A percentile compares a stretch with the other conserved stretches of the same genome.
Evolutionary conservation across 495 filamentous ascomycete genomes (phyloP).

Genomic region (Penicillium samsonianum): DNA sequence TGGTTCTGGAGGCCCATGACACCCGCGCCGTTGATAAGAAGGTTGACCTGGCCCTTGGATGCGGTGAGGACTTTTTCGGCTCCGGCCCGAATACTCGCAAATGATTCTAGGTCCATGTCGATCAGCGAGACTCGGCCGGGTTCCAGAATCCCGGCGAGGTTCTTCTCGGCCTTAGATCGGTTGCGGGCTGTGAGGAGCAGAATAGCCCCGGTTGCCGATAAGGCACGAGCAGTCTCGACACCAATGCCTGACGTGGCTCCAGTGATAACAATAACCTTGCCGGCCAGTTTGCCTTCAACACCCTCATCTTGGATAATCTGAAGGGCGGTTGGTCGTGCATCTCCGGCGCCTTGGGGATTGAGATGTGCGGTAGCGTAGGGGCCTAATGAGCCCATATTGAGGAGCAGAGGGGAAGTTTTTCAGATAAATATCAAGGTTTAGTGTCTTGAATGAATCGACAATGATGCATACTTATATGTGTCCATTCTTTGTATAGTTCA

Average conservation of each 20-base stretch:
- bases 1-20: slow-evolving; percentile 47
- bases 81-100: slow-evolving; percentile 40
- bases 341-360: slow-evolving; percentile 50
- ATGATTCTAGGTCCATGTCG: slow-evolving; percentile 45
- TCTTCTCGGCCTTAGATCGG: slow-evolving; percentile 35
- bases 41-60: slow-evolving; percentile 40
- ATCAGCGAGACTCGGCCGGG: slow-evolving; percentile 33
- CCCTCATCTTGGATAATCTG: slow-evolving; percentile 55
- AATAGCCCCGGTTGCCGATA: slow-evolving; percentile 51
- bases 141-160: slow-evolving; percentile 35
- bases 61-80: slow-evolving; percentile 38
- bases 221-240: slow-evolving; percentile 51
- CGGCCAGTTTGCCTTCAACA: slow-evolving; percentile 39
- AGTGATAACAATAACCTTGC: slow-evolving; percentile 54
- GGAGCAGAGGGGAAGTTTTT: not conserved
- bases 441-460: not conserved
- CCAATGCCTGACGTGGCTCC: slow-evolving; percentile 57
- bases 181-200: slow-evolving; percentile 49
- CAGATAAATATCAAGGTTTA: not conserved
- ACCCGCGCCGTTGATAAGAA: slow-evolving; percentile 52
- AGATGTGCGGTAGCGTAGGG: slow-evolving; percentile 44
- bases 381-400: not conserved
- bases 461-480: not conserved
- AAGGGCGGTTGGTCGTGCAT: slow-evolving; percentile 56
- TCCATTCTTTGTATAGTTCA: not conserved